A percentile compares a stretch with the other conserved stretches of the same genome.
These are phyloP conservation scores for Claviceps citrina DNA, from an alignment of 2,329 filamentous ascomycete species.

Conservation along the genomic window DNA sequence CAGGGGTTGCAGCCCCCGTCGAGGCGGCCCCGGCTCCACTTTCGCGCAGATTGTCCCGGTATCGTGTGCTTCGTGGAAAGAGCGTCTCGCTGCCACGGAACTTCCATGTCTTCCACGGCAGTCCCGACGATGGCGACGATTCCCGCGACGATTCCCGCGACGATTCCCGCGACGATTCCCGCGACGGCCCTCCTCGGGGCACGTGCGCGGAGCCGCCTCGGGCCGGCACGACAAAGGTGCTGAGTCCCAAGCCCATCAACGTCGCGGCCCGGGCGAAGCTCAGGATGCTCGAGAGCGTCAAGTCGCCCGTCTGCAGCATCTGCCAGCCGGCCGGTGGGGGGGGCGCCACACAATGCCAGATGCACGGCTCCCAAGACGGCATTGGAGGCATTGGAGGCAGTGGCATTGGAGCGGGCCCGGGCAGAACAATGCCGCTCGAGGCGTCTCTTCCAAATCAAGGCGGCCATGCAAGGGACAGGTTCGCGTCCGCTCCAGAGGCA, in stretches of 20 bases:
- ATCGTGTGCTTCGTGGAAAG: constrained; percentile 20
- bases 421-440: too few species aligned
- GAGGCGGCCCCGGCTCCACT: constrained; percentile 10
- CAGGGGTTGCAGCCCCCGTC: constrained; percentile 2
- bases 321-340: not conserved
- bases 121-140: constrained; percentile 1
- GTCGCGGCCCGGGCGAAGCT: constrained; percentile 3
- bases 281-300: constrained; percentile 5
- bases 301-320: too few species aligned
- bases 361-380: too few species aligned
- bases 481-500: too few species aligned
- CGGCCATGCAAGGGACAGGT: too few species aligned
- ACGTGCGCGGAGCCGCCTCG: too few species aligned
- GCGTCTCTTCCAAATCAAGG: too few species aligned
- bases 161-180: too few species aligned
- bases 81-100: constrained; percentile 17
- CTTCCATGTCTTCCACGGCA: constrained; percentile 16
- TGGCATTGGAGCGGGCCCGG: too few species aligned
- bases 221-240: too few species aligned
- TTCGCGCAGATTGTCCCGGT: constrained; percentile 15
- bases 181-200: too few species aligned
- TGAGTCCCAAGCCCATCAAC: constrained; percentile 6
- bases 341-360: not conserved
- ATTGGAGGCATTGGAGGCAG: too few species aligned
- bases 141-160: not conserved